A percentile compares a stretch with the other conserved stretches of the same genome.
Evolutionary conservation across 768 basidiomycete genomes (phyloP).

Genomic region (Albatrellus ellisii): DNA sequence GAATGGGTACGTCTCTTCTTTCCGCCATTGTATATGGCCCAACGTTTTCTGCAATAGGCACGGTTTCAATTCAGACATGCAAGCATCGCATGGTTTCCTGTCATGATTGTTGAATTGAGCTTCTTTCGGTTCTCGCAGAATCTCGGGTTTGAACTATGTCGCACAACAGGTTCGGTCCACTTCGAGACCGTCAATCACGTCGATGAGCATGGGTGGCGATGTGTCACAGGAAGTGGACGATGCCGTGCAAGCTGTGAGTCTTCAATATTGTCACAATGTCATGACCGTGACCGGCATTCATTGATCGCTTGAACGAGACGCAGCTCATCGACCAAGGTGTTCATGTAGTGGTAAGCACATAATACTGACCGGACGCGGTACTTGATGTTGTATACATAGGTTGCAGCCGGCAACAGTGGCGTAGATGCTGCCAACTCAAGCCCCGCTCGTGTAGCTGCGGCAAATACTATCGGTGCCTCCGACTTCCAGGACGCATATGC

Average conservation of each 20-base stretch:
- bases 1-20: conserved; percentile 16
- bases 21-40: neutral
- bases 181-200: conserved; percentile 22
- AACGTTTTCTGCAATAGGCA: neutral
- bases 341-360: conserved; percentile 17
- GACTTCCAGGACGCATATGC: conserved; percentile 7
- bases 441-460: conserved; percentile 10
- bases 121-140: conserved; percentile 4
- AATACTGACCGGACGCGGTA: neutral
- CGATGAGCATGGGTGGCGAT: conserved; percentile 25
- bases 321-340: conserved; percentile 21
- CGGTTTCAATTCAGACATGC: conserved; percentile 6
- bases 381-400: conserved; percentile 2
- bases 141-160: conserved; percentile 24
- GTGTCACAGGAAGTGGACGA: conserved; percentile 19
- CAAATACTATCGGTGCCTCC: conserved; percentile 13
- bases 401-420: conserved; percentile 13
- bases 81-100: too few species aligned
- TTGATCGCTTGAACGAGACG: too few species aligned
- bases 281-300: too few species aligned
- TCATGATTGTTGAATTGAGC: neutral
- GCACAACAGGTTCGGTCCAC: conserved; percentile 12
- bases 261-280: too few species aligned
- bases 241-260: conserved; percentile 19
- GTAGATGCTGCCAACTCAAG: conserved; percentile 7